Conservation (phyloP, 1,284 basidiomycete species). For the Boletus smithii region DNA sequence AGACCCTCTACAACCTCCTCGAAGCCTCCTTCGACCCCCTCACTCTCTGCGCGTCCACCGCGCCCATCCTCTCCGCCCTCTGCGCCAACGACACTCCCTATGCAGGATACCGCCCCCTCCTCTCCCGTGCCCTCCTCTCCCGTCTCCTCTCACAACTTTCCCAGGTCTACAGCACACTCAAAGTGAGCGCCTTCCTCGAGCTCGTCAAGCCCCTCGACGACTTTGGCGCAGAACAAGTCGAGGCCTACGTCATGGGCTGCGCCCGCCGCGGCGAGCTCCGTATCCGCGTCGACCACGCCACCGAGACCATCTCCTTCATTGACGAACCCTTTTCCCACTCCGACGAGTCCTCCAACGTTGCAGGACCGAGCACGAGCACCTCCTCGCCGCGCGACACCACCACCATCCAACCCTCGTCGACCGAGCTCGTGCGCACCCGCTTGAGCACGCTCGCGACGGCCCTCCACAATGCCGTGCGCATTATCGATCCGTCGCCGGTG, state of each 20-base stretch:
- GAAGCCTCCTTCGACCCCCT: constrained; percentile 96
- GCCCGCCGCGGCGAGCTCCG: constrained; percentile 86
- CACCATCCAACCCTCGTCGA: constrained; percentile 62
- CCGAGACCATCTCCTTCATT: constrained; percentile 82
- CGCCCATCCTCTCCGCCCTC: constrained; percentile 76
- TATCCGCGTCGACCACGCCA: constrained; percentile 88
- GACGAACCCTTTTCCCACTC: constrained; percentile 65
- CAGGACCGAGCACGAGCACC: constrained; percentile 16
- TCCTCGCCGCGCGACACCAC: constrained; percentile 26
- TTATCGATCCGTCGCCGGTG: constrained; percentile 44
- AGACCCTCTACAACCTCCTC: constrained; percentile 85
- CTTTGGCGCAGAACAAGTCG: constrained; percentile 76
- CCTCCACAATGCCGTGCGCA: constrained; percentile 67
- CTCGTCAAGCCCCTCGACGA: constrained; percentile 74
- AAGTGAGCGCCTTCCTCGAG: constrained; percentile 70
- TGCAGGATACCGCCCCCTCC: constrained; percentile 82
- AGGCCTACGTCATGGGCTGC: constrained; percentile 92
- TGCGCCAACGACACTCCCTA: constrained; percentile 45
- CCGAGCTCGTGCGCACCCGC: constrained; percentile 71
- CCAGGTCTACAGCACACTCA: constrained; percentile 91
- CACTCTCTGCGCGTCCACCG: constrained; percentile 79
- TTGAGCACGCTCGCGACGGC: constrained; percentile 73
- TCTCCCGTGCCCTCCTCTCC: constrained; percentile 90
- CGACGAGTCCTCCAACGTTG: constrained; percentile 37
- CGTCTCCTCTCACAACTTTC: constrained; percentile 93